Evolutionary conservation across 768 basidiomycete species (phyloP).

Genomic region (Leccinum pellstonianum): DNA sequence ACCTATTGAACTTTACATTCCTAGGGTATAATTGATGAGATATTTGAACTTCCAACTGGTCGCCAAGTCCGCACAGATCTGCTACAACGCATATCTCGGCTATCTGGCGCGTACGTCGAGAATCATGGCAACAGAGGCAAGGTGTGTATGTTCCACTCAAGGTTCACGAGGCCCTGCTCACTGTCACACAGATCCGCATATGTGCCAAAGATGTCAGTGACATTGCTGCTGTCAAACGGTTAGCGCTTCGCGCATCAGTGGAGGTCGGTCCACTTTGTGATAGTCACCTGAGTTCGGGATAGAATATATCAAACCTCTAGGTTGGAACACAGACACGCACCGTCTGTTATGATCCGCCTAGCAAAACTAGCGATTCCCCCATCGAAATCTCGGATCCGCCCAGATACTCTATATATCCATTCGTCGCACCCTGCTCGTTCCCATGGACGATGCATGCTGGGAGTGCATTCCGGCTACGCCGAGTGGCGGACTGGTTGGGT

Average conservation of each 20-base stretch:
- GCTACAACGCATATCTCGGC: slow-evolving; percentile 66
- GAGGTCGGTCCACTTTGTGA: slow-evolving; percentile 42
- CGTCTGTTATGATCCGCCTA: slow-evolving; percentile 34
- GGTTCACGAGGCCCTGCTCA: neutral
- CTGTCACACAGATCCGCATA: slow-evolving; percentile 48
- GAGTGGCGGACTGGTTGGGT: slow-evolving; percentile 61
- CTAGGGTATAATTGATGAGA: slow-evolving; percentile 34
- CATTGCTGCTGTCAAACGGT: slow-evolving; percentile 46
- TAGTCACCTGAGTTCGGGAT: slow-evolving; percentile 7
- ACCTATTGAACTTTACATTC: neutral
- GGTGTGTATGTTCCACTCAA: slow-evolving; percentile 33
- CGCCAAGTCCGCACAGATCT: slow-evolving; percentile 43
- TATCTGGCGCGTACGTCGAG: slow-evolving; percentile 64
- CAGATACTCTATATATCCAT: slow-evolving; percentile 68
- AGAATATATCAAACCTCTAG: slow-evolving; percentile 12
- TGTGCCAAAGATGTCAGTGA: slow-evolving; percentile 45
- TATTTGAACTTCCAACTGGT: slow-evolving; percentile 44
- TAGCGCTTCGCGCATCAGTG: slow-evolving; percentile 50
- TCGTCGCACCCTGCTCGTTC: slow-evolving; percentile 47
- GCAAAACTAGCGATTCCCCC: slow-evolving; percentile 24
- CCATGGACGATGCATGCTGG: slow-evolving; percentile 47
- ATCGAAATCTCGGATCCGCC: slow-evolving; percentile 33
- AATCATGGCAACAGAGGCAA: slow-evolving; percentile 44
- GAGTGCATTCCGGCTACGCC: slow-evolving; percentile 57
- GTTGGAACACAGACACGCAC: slow-evolving; percentile 15